These are phyloP conservation scores for Pseudevernia furfuracea DNA, from an alignment of 495 filamentous ascomycete species.

Conservation along the genomic window DNA sequence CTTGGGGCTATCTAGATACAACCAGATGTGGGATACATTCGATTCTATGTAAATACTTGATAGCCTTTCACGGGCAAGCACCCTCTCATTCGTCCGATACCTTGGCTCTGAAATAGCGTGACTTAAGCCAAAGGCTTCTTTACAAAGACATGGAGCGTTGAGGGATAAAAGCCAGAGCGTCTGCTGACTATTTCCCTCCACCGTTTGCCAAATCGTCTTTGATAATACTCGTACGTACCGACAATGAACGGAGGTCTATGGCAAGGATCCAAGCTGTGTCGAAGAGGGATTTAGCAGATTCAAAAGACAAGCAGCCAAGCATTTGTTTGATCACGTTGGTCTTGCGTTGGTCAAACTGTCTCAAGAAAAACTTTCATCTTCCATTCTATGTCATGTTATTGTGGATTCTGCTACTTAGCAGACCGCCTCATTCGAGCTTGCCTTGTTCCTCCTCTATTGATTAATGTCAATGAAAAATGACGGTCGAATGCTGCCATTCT, in stretches of 20 bases:
- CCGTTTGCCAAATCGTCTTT: too few species aligned
- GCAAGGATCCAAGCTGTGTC: too few species aligned
- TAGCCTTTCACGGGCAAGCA: background rate
- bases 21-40: background rate
- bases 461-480: background rate
- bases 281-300: background rate
- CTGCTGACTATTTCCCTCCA: too few species aligned
- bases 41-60: conserved; percentile 12
- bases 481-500: background rate
- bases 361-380: background rate
- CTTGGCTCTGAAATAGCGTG: background rate
- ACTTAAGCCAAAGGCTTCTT: background rate
- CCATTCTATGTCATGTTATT: background rate
- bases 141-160: too few species aligned
- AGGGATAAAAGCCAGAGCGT: too few species aligned
- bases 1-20: conserved; percentile 68
- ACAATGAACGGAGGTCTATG: too few species aligned
- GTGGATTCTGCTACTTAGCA: background rate
- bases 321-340: background rate
- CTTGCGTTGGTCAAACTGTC: background rate
- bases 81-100: background rate
- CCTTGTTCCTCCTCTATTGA: background rate
- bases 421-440: background rate
- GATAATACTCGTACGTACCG: too few species aligned
- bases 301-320: background rate